A percentile compares a stretch with the other conserved stretches of the same genome.
Conservation (phyloP, 352 stramenopile genomes). For the Phytophthora litchii region DNA sequence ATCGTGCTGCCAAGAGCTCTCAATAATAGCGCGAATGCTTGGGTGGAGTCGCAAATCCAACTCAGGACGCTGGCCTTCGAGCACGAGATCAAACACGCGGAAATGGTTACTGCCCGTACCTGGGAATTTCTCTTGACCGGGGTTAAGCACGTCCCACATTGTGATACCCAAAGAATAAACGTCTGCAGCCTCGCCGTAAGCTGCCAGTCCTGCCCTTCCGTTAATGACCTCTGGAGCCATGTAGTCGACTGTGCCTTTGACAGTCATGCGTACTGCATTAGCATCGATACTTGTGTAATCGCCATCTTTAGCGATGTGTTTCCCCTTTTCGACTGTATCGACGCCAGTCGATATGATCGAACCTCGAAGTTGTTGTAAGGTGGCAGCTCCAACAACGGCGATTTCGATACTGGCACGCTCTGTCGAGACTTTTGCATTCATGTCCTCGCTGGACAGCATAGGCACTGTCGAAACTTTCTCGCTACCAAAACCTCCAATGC, state of each 20-base stretch:
- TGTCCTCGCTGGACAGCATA: constrained; percentile 31
- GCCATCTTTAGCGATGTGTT: constrained; percentile 13
- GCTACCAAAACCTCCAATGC: constrained; percentile 10
- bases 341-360: constrained; percentile 19
- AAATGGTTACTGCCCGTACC: constrained; percentile 58
- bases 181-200: constrained; percentile 71
- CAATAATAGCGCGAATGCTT: constrained; percentile 46
- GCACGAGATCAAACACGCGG: constrained; percentile 56
- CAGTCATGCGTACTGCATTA: constrained; percentile 47
- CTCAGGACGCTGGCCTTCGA: constrained; percentile 52
- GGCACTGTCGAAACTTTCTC: constrained; percentile 35
- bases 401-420: constrained; percentile 36
- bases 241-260: constrained; percentile 78
- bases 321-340: constrained; percentile 6
- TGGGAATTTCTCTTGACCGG: constrained; percentile 57
- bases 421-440: constrained; percentile 4
- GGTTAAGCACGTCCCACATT: constrained; percentile 76
- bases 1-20: constrained; percentile 50
- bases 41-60: constrained; percentile 42
- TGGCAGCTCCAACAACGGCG: constrained; percentile 37
- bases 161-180: constrained; percentile 79
- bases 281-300: constrained; percentile 20
- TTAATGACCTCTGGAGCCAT: constrained; percentile 86
- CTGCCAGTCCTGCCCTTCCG: constrained; percentile 47
- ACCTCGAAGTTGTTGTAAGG: constrained; percentile 33